Percentiles rank a stretch among this genome's conserved stretches.
Evolutionary conservation across 495 filamentous ascomycete genomes (phyloP).

Genomic region (Cudoniella acicularis): DNA sequence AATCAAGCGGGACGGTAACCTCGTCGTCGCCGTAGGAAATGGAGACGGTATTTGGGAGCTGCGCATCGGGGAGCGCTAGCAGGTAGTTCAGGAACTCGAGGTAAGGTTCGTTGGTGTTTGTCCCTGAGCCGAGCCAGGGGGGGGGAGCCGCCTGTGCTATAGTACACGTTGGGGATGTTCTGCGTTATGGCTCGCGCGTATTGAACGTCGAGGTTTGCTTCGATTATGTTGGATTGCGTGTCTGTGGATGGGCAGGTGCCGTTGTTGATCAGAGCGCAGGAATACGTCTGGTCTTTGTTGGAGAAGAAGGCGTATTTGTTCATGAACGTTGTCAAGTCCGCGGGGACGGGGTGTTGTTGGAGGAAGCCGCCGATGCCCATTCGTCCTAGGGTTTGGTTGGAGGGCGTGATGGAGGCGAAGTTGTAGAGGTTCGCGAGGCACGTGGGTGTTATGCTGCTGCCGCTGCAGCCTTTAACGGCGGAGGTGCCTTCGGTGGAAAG

Average conservation of each 20-base stretch:
- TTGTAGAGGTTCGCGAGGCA: slow-evolving; percentile 25
- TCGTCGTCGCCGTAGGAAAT: slow-evolving; percentile 74
- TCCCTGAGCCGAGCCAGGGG: slow-evolving; percentile 15
- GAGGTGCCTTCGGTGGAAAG: not conserved
- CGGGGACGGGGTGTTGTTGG: slow-evolving; percentile 18
- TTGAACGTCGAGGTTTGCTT: slow-evolving; percentile 73
- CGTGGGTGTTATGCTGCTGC: slow-evolving; percentile 18
- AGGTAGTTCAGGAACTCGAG: slow-evolving; percentile 75
- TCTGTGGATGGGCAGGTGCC: slow-evolving; percentile 46
- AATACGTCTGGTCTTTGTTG: slow-evolving; percentile 38
- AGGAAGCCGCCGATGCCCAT: slow-evolving; percentile 25
- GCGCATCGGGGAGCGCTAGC: slow-evolving; percentile 44
- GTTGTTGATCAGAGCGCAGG: slow-evolving; percentile 61
- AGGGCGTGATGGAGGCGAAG: slow-evolving; percentile 8
- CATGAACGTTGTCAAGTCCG: slow-evolving; percentile 41
- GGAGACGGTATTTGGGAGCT: slow-evolving; percentile 69
- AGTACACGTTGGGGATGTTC: slow-evolving; percentile 22
- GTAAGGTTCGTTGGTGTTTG: slow-evolving; percentile 72
- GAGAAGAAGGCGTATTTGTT: slow-evolving; percentile 45
- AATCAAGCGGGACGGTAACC: slow-evolving; percentile 57
- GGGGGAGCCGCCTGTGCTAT: slow-evolving; percentile 20
- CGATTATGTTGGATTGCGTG: slow-evolving; percentile 37
- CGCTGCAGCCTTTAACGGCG: slow-evolving; percentile 18
- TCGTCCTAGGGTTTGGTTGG: slow-evolving; percentile 5
- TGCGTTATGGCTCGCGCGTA: slow-evolving; percentile 24